Evolutionary conservation across 208 protist genomes (phyloP).

Genomic region (Trypanosoma brucei): DNA sequence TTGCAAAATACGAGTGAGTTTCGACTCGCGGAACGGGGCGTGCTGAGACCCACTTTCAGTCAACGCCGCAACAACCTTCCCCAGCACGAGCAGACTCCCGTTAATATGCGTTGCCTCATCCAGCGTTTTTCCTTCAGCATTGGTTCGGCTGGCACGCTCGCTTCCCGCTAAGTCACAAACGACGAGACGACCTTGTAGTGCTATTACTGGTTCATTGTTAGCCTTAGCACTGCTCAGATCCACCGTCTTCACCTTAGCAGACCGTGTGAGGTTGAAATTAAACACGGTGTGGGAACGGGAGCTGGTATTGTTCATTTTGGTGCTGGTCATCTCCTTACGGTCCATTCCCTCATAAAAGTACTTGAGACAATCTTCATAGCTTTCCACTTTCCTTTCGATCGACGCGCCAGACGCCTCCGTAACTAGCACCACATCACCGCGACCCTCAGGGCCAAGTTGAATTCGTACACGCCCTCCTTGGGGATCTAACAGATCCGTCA

Average conservation of each 20-base stretch:
- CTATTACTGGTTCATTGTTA: constrained; percentile 24
- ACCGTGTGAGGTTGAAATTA: constrained; percentile 81
- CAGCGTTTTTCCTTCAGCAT: constrained; percentile 88
- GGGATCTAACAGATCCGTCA: constrained; percentile 78
- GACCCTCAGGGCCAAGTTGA: constrained; percentile 67
- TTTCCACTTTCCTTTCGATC: constrained; percentile 54
- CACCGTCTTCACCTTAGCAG: constrained; percentile 40
- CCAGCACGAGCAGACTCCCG: constrained; percentile 90
- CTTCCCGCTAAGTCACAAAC: constrained; percentile 97
- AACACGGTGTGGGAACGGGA: constrained; percentile 93
- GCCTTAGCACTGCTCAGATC: constrained; percentile 23
- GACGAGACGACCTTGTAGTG: constrained; percentile 86
- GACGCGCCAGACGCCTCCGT: constrained; percentile 47
- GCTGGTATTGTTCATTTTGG: constrained; percentile 88
- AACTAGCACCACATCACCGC: constrained; percentile 78
- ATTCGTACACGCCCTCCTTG: constrained; percentile 72
- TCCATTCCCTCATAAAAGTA: constrained; percentile 73
- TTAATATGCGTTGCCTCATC: constrained; percentile 97
- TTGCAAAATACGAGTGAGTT: constrained; percentile 93
- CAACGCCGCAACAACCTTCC: constrained; percentile 83
- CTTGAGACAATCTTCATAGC: constrained; percentile 70
- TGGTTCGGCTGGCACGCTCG: constrained; percentile 91
- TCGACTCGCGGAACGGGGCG: constrained; percentile 89
- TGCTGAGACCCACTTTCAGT: constrained; percentile 78
- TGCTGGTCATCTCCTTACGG: constrained; percentile 87